Evolutionary conservation across 2,329 filamentous ascomycete genomes (phyloP).

Genomic region (Mycosphaerella arachidis): DNA sequence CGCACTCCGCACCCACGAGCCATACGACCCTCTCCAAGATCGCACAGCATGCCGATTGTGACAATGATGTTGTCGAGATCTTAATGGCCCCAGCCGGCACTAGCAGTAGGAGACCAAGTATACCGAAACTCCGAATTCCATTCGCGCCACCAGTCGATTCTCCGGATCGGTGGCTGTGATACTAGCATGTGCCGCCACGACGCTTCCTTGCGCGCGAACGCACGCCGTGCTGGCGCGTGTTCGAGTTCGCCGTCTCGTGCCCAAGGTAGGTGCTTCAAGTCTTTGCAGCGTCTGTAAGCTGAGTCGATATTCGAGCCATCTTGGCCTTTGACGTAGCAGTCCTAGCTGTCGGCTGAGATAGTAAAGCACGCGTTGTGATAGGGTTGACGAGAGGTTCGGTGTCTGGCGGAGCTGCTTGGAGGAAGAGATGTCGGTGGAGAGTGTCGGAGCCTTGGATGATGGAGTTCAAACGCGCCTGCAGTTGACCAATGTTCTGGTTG

Average conservation of each 20-base stretch:
- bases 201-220: slow-evolving; percentile 7
- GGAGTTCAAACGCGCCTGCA: slow-evolving; percentile 12
- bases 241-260: slow-evolving; percentile 4
- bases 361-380: not conserved
- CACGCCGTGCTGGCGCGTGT: slow-evolving; percentile 1
- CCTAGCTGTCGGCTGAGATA: not conserved
- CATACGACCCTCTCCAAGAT: not conserved
- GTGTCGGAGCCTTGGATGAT: slow-evolving; percentile 2
- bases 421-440: slow-evolving; percentile 10
- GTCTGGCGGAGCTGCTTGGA: not conserved
- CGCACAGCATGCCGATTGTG: not conserved
- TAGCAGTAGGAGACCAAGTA: too few relatives aligned
- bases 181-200: slow-evolving; percentile 16
- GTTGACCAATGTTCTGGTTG: slow-evolving; percentile 3
- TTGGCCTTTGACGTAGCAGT: not conserved
- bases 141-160: slow-evolving; percentile 13
- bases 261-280: slow-evolving; percentile 9
- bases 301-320: too few relatives aligned
- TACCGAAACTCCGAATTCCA: not conserved
- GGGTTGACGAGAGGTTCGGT: slow-evolving; percentile 1
- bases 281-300: not conserved
- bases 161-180: slow-evolving; percentile 9
- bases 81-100: not conserved
- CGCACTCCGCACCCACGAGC: not conserved
- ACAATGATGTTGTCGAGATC: not conserved